These are phyloP conservation scores for Penicillium cataractarum DNA, from an alignment of 495 filamentous ascomycete species.

Conservation along the genomic window DNA sequence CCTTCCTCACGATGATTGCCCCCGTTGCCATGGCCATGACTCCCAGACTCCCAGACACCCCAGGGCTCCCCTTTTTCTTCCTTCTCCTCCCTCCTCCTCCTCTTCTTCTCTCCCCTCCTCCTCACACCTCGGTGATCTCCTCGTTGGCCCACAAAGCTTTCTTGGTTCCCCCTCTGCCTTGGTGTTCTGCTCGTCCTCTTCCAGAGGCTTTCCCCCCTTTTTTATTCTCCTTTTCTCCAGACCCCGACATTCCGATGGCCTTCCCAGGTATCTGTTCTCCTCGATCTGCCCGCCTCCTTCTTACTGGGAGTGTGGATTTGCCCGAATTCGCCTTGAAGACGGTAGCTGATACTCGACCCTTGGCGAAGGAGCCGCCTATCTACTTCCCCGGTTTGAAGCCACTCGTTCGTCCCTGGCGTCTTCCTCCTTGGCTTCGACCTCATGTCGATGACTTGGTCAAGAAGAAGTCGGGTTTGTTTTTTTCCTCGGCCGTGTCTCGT, in stretches of 20 bases:
- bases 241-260: slow-evolving; percentile 1
- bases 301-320: neutral
- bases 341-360: neutral
- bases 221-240: neutral
- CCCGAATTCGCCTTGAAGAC: neutral
- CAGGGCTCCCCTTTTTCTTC: neutral
- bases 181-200: slow-evolving; percentile 1
- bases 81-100: neutral
- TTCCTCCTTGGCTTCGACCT: neutral
- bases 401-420: neutral
- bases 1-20: neutral
- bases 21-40: neutral
- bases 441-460: neutral
- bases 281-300: slow-evolving; percentile 5
- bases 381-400: slow-evolving; percentile 1
- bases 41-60: neutral
- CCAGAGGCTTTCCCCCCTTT: neutral
- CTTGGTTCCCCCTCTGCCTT: too few relatives aligned
- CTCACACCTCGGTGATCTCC: neutral
- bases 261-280: slow-evolving; percentile 5
- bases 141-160: neutral
- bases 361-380: neutral
- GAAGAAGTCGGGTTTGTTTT: too few relatives aligned
- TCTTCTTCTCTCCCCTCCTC: neutral
- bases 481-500: neutral